Evolutionary conservation across 2,329 filamentous ascomycete genomes (phyloP), one percentile per base, ranked within the genome.

Genomic region (Fusarium heterosporum): DNA sequence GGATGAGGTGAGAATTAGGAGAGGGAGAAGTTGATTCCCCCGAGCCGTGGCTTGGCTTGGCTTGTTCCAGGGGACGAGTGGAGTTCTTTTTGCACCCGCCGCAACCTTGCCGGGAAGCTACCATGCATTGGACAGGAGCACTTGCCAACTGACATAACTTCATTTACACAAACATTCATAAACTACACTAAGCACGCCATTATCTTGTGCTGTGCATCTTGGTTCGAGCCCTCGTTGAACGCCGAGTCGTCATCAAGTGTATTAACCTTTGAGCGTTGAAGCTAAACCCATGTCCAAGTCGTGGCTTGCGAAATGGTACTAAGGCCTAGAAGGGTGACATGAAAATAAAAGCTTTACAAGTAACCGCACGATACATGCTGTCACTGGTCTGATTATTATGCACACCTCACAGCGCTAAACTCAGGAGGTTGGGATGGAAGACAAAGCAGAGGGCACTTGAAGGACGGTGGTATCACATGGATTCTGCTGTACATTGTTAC

Each of bases 1-100:
- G 45, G 53, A 69, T 67, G 61, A 69, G 61, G 53, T 69, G 64
- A 68, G 65, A 65, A 64, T 69, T 67, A 64, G 48, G 66, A 61
- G 66, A 70, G 54, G 48, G 54, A 69, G 55, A 61, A 51, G 48
- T 45, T 54, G 56, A 46, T 54, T 42, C 48, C 51, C 51, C 30
- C 34, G 32, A 43, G 39, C 49, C 40, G 34, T 55, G 28, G 46
- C 46, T 40, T 62, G 56, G 56, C 51, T 41, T 67, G 59, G 53
- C 53, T 58, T 55, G 41, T 50, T 51, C 60, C 60, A 64, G 61
- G 61, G 53, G 61, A 59, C n/a, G 43, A 64, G 61, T 60, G 59
- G 58, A 58, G 63, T 41, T 45, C 22, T 30, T 30, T 43, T 48
- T 50, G 45, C 49, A 45, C 36, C 38, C 43, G 48, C 53, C 42